These are phyloP conservation scores for Talaromyces amestolkiae DNA, from an alignment of 2,329 filamentous ascomycete species.

Conservation along the genomic window DNA sequence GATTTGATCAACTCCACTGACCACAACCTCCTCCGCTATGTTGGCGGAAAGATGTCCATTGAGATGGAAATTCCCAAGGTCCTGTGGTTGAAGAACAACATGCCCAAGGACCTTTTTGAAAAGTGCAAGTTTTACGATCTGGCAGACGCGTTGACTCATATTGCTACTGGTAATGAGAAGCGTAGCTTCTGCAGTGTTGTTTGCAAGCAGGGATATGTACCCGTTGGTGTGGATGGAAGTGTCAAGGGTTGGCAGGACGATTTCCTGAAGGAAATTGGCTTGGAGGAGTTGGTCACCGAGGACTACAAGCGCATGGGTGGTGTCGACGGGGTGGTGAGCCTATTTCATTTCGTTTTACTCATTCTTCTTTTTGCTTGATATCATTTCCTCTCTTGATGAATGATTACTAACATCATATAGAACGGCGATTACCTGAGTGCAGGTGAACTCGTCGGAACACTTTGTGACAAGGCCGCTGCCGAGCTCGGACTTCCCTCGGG, in stretches of 20 bases:
- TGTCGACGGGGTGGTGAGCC: slow-evolving; percentile 87
- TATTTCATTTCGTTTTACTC: slow-evolving; percentile 34
- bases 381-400: slow-evolving; percentile 23
- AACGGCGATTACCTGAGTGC: slow-evolving; percentile 89
- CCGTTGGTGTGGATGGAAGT: slow-evolving; percentile 94
- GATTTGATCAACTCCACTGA: slow-evolving; percentile 88
- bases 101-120: slow-evolving; percentile 85
- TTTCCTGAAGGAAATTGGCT: slow-evolving; percentile 80
- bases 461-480: slow-evolving; percentile 77
- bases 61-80: slow-evolving; percentile 99
- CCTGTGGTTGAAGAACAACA: slow-evolving; percentile 96
- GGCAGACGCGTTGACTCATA: slow-evolving; percentile 85
- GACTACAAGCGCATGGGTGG: slow-evolving; percentile 92
- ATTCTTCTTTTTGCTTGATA: slow-evolving; percentile 1
- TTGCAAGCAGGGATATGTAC: slow-evolving; percentile 95
- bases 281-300: slow-evolving; percentile 79
- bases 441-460: slow-evolving; percentile 80
- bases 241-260: slow-evolving; percentile 98
- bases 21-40: slow-evolving; percentile 91
- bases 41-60: slow-evolving; percentile 96
- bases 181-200: slow-evolving; percentile 94
- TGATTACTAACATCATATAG: slow-evolving; percentile 48
- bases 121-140: slow-evolving; percentile 97
- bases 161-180: slow-evolving; percentile 88
- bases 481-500: slow-evolving; percentile 83